Evolutionary conservation across 2,329 filamentous ascomycete genomes (phyloP).

Genomic region (Fusarium solani-melongenae): DNA sequence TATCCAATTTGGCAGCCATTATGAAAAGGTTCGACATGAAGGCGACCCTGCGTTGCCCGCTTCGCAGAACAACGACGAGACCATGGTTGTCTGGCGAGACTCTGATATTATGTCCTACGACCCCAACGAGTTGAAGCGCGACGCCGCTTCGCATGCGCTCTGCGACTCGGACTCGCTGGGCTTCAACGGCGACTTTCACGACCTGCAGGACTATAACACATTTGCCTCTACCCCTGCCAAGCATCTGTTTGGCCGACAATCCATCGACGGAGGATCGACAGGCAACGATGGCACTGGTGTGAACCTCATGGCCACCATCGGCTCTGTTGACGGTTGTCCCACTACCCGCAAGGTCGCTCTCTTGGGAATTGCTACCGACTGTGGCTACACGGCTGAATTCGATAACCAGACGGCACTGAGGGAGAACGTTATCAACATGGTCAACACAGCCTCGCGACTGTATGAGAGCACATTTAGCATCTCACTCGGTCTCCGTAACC

Average conservation of each 20-base stretch:
- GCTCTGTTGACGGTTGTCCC: conserved; percentile 85
- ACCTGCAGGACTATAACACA: conserved; percentile 61
- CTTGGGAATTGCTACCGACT: conserved; percentile 92
- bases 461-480: conserved; percentile 97
- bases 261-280: conserved; percentile 71
- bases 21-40: conserved; percentile 75
- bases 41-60: conserved; percentile 74
- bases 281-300: conserved; percentile 78
- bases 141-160: conserved; percentile 54
- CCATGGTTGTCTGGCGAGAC: conserved; percentile 92
- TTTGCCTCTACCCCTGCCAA: conserved; percentile 72
- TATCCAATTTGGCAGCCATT: conserved; percentile 80
- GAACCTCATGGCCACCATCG: conserved; percentile 83
- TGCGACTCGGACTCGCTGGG: conserved; percentile 81
- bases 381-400: conserved; percentile 83
- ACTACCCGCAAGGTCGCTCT: conserved; percentile 90
- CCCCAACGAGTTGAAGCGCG: conserved; percentile 73
- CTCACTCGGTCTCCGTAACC: conserved; percentile 86
- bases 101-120: conserved; percentile 75
- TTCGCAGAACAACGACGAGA: conserved; percentile 68
- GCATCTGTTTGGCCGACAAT: conserved; percentile 78
- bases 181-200: conserved; percentile 79
- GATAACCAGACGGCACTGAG: conserved; percentile 70
- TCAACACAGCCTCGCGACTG: conserved; percentile 87
- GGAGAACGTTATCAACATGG: conserved; percentile 81